Evolutionary conservation across 2,329 filamentous ascomycete species (phyloP), one percentile per base, ranked within the genome.

Genomic region (Exophiala viscosa): DNA sequence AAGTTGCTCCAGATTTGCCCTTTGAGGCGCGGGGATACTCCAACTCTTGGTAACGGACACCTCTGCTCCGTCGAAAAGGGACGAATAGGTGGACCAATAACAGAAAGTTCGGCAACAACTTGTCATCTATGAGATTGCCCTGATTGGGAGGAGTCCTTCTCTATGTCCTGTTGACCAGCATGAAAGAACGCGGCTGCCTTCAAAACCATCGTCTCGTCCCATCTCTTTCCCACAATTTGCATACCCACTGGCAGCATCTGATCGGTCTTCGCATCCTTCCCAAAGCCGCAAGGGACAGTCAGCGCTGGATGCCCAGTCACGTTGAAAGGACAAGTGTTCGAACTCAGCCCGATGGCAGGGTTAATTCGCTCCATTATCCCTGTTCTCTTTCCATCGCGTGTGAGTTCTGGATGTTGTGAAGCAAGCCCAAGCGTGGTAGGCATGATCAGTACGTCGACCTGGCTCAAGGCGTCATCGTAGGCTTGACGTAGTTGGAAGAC

Each of bases 281-380:
- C 65, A 54, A 75, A 71, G 0, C 79, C 79, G 32, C 78, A 68
- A 0, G 79, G 79, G 41, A 82, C 66, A 0, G 75, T 72, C 57
- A 83, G 62, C 0, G 78, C 80, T 0, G 80, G 79, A 57, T 82
- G 79, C 0, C 80, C 80, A 0, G 78, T 82, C 2, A 77, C 70
- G 59, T 83, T 79, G 64, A 83, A 83, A 2, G 76, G 70, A 8
- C 76, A 76, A 3, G 80, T 84, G 57, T 84, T 83, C 13, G 70
- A 73, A 0, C 76, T 80, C 52, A 80, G 61, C 0, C 81, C 80
- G 32, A 82, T 76, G 31, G 76, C 65, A 5, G 68, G 67, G 34
- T 67, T 66, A 42, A 73, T 67, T 57, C 73, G 72, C 8, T 73
- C 70, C 49, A 65, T 63, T 3, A 72, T 65, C 32, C 57, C 60